phyloP scores from a whole-genome alignment of 331 rosid genomes.

The Quercus tomentella region DNA sequence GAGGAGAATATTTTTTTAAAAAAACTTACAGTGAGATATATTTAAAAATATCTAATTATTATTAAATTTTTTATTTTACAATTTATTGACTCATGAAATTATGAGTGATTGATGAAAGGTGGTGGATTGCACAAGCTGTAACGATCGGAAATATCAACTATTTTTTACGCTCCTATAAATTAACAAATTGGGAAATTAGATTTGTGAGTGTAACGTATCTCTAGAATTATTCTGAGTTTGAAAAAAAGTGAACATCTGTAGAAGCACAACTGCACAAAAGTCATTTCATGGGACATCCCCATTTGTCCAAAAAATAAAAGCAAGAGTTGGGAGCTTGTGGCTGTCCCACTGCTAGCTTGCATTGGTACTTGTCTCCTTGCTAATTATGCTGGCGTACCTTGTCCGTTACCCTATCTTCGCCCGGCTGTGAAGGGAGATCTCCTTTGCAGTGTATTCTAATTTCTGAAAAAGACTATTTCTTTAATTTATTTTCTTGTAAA shows the following conservation, averaged over 20 bases:
- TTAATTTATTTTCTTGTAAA: too few species aligned
- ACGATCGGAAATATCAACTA: too few species aligned
- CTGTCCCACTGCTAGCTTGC: not conserved
- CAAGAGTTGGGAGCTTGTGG: not conserved
- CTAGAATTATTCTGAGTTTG: too few species aligned
- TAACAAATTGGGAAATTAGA: rapidly evolving
- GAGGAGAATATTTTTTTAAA: too few species aligned
- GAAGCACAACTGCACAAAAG: constrained; percentile 3
- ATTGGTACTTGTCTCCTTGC: not conserved
- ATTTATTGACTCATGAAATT: rapidly evolving
- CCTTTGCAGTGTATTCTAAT: not conserved
- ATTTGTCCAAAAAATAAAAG: constrained; percentile 9
- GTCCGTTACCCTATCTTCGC: not conserved
- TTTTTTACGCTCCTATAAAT: rapidly evolving
- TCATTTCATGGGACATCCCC: constrained; percentile 27
- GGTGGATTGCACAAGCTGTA: too few species aligned
- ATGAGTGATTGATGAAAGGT: too few species aligned
- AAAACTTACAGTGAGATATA: too few species aligned
- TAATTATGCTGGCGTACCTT: not conserved
- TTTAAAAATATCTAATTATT: too few species aligned
- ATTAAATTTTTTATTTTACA: too few species aligned
- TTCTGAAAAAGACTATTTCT: too few species aligned
- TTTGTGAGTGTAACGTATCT: too few species aligned
- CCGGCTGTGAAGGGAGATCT: not conserved
- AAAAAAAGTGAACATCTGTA: not conserved